Evolutionary conservation across 805 yeast genomes (phyloP).

Genomic region (Metschnikowia dekortorum): DNA sequence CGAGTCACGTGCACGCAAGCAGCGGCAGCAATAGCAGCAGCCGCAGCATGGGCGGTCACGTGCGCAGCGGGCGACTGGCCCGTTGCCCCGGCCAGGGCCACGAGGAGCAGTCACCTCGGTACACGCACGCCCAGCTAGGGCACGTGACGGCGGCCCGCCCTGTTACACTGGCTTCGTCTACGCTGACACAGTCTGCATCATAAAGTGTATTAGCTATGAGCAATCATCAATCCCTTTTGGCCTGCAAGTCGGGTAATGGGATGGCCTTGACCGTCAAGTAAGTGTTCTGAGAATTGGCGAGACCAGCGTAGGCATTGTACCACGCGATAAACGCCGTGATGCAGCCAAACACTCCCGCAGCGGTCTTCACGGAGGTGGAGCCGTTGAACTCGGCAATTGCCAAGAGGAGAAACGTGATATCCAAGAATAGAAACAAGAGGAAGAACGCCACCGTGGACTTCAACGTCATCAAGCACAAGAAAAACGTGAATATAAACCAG

Average conservation of each 20-base stretch:
- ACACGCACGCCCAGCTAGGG: too few species aligned
- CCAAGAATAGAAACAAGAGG: constrained; percentile 35
- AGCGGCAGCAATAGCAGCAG: background rate
- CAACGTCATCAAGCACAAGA: constrained; percentile 37
- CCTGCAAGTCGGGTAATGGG: constrained; percentile 46
- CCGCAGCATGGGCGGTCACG: background rate
- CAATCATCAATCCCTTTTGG: constrained; percentile 12
- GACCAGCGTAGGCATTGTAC: constrained; percentile 46
- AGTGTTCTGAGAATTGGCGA: constrained; percentile 58
- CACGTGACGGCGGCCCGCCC: too few species aligned
- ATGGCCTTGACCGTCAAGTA: constrained; percentile 48
- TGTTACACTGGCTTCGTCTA: too few species aligned
- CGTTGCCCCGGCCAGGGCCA: too few species aligned
- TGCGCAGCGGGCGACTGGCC: too few species aligned
- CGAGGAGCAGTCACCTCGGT: too few species aligned
- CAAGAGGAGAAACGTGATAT: constrained; percentile 38
- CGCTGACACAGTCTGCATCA: too few species aligned
- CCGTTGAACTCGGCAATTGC: constrained; percentile 35
- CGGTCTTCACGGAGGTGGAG: constrained; percentile 30
- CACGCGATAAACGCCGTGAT: constrained; percentile 41
- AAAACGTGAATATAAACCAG: constrained; percentile 44
- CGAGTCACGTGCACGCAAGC: background rate
- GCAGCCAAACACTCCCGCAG: constrained; percentile 41
- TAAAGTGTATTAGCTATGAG: background rate
- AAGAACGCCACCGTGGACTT: constrained; percentile 43